Evolutionary conservation across 164 flowering plant species (phyloP).

Genomic region (Liquidambar formosana): DNA sequence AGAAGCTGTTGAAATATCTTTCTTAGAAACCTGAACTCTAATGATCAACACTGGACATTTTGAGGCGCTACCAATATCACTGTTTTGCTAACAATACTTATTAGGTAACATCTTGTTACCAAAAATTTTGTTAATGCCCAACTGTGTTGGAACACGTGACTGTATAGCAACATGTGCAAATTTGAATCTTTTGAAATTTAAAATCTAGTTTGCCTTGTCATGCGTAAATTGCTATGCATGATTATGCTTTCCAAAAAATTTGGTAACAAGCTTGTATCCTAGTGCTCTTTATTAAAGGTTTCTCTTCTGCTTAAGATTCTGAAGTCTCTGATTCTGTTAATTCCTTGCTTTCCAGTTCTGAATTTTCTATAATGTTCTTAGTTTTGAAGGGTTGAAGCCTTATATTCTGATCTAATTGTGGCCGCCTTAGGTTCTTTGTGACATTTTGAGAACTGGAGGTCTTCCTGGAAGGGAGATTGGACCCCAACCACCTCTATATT

Average conservation of each 20-base stretch:
- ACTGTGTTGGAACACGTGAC: no score
- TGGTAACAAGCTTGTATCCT: no score
- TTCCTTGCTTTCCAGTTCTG: not conserved
- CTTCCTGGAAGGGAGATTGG: slow-evolving; percentile 66
- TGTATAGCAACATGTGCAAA: no score
- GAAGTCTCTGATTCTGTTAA: not conserved
- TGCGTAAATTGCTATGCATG: no score
- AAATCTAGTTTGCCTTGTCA: no score
- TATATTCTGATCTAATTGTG: slow-evolving; percentile 15
- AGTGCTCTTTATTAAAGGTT: no score
- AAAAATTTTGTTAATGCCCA: no score
- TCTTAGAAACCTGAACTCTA: not conserved
- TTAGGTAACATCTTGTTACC: no score
- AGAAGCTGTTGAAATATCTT: not conserved
- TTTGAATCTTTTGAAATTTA: no score
- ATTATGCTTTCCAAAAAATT: no score
- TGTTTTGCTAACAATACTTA: not conserved
- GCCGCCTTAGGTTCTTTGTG: slow-evolving; percentile 73
- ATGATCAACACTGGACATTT: not conserved
- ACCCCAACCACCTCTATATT: slow-evolving; percentile 68
- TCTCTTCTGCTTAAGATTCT: not conserved
- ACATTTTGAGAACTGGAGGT: slow-evolving; percentile 79
- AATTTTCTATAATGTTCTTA: not conserved
- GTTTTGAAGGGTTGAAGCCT: not conserved
- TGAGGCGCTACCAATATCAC: not conserved